A percentile compares a stretch with the other conserved stretches of the same genome.
phyloP scores from a whole-genome alignment of 768 basidiomycete genomes.

The Termitomyces sp. region DNA sequence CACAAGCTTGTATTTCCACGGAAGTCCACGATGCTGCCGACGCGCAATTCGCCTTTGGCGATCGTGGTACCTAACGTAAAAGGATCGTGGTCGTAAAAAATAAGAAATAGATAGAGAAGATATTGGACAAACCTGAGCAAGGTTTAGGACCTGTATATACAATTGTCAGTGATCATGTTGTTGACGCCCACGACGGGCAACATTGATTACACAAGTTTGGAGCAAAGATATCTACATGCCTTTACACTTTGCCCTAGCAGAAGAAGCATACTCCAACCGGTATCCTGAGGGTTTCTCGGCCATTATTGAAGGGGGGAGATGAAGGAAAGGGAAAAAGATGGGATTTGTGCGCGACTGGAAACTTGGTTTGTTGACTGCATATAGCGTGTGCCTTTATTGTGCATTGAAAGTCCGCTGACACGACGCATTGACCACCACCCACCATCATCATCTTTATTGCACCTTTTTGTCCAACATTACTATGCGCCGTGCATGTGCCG shows the following conservation, averaged over 20 bases:
- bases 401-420: constrained; percentile 44
- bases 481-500: not conserved
- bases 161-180: constrained; percentile 16
- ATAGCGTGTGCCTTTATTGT: constrained; percentile 16
- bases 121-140: constrained; percentile 50
- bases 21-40: constrained; percentile 76
- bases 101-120: not conserved
- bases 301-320: constrained; percentile 25
- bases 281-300: constrained; percentile 60
- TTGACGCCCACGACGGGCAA: constrained; percentile 20
- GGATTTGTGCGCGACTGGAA: constrained; percentile 30
- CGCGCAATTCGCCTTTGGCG: constrained; percentile 65
- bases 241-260: constrained; percentile 74
- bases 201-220: constrained; percentile 8
- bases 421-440: constrained; percentile 40
- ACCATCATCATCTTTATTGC: constrained; percentile 25
- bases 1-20: constrained; percentile 68
- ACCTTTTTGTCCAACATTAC: not conserved
- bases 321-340: constrained; percentile 19
- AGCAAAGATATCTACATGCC: constrained; percentile 37
- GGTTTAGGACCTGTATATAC: constrained; percentile 66
- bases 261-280: constrained; percentile 73
- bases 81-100: constrained; percentile 14
- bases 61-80: constrained; percentile 58
- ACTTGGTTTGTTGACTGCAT: constrained; percentile 24